Evolutionary conservation across 1,284 basidiomycete species (phyloP).

Genomic region (Malassezia obtusa): DNA sequence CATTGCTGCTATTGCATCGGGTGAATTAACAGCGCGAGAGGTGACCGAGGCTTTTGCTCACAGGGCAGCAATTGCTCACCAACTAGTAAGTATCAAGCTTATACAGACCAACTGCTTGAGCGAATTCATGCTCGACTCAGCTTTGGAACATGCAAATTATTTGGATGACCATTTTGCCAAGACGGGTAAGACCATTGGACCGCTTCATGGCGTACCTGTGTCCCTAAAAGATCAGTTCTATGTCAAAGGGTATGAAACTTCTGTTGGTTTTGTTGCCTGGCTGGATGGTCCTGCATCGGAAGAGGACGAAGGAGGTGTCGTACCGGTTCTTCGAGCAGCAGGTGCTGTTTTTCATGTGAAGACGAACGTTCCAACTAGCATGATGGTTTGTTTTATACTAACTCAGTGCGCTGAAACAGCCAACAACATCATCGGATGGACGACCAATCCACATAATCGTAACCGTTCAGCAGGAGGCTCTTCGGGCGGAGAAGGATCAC

Average conservation of each 20-base stretch:
- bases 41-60: neutral
- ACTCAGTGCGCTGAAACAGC: neutral
- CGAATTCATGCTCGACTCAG: neutral
- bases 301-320: neutral
- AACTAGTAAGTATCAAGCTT: neutral
- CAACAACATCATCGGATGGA: neutral
- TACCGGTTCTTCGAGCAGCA: neutral
- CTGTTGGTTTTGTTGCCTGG: conserved; percentile 4
- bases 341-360: conserved; percentile 5
- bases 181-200: neutral
- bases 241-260: neutral
- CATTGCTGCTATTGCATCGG: neutral
- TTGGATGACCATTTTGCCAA: neutral
- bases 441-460: neutral
- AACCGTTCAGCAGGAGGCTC: neutral
- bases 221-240: conserved; percentile 7
- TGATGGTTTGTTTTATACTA: neutral
- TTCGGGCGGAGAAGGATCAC: neutral
- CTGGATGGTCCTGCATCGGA: neutral
- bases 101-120: neutral
- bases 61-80: conserved; percentile 4
- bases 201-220: conserved; percentile 2
- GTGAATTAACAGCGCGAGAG: neutral
- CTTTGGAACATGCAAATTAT: neutral
- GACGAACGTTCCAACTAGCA: conserved; percentile 5